Conservation (phyloP, 805 yeast species). For the Sporopachydermia lactativora region DNA sequence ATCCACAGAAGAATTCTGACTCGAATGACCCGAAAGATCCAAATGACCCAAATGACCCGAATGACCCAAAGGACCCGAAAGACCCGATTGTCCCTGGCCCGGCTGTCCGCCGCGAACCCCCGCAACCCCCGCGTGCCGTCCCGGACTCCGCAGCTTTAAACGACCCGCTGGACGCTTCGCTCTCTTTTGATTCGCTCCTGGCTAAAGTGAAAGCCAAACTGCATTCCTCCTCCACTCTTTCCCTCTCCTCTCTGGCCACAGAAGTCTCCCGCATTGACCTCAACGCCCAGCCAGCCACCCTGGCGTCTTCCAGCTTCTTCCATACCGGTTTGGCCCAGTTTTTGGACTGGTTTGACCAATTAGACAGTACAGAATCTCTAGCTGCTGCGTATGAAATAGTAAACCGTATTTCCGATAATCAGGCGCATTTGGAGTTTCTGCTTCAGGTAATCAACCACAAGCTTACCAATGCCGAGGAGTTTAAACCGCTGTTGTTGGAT, state of each 20-base stretch:
- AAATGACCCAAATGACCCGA: no score
- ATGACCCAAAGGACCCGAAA: no score
- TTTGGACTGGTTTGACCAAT: background rate
- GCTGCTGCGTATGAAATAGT: background rate
- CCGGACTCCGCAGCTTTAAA: no score
- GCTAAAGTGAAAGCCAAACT: background rate
- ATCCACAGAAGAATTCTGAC: no score
- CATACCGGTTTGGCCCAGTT: background rate
- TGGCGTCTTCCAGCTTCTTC: background rate
- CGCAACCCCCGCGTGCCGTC: no score
- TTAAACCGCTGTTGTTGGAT: background rate
- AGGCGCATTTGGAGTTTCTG: constrained; percentile 1
- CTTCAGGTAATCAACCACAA: background rate
- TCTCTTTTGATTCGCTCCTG: background rate
- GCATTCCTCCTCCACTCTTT: background rate
- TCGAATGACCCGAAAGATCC: no score
- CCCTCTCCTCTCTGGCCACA: background rate
- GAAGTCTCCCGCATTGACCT: background rate
- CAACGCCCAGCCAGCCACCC: background rate
- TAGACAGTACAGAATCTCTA: background rate
- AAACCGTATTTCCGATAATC: background rate
- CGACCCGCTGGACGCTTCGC: no score
- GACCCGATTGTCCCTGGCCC: no score
- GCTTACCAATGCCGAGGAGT: constrained; percentile 1
- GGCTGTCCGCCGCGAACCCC: no score